Base-by-base conservation (phyloP, 345 rosid genomes). In the Eucalyptus pumila region DNA sequence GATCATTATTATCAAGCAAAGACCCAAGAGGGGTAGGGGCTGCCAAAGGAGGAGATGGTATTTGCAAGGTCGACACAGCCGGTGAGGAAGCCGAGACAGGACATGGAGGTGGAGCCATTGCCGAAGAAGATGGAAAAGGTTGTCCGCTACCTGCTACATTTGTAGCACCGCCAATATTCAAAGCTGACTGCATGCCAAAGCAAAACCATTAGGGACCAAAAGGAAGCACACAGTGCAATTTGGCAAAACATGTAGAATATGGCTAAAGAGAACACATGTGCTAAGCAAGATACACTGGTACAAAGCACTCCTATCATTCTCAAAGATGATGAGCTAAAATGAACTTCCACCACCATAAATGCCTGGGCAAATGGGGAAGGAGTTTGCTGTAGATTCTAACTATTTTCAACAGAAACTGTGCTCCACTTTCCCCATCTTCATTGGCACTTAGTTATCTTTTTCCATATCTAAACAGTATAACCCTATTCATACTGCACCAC, bases 111-210 rank as follows among this genome's bases (percentile, higher is more conserved):
- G 91, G 85, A 86, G 94, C 93, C 48, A 92, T 90, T n/a, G 91
- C 51, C 1, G 90, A 69, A 80, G 96, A 89, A 87, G 94, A 86
- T 87, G 93, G 96, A 90, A 91, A 93, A 85, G 94, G 93, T 72
- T 93, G 94, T 87, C 90, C 96, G 50, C 92, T 62, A 90, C 88
- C 90, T 17, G 92, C 87, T 52, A 91, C 87, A 89, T 86, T 92
- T 54, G 95, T 87, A 89, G 93, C 90, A 91, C 88, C 92, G 44
- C 98, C 98, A 87, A 93, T 80, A 62, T 92, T 90, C 93, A 95
- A 90, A 87, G 94, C 94, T 40, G 96, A 91, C 99, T 97, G 98
- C 91, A 94, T 81, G 85, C 83, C 83, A 76, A 76, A 76, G 83
- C 27, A 76, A 72, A 21, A 76, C 23, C 45, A 88, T 89, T 49